Percentiles rank a stretch among this genome's conserved stretches.
These are phyloP conservation scores for Aspergillus quadricinctus DNA, from an alignment of 2,329 filamentous ascomycete species.

Conservation along the genomic window DNA sequence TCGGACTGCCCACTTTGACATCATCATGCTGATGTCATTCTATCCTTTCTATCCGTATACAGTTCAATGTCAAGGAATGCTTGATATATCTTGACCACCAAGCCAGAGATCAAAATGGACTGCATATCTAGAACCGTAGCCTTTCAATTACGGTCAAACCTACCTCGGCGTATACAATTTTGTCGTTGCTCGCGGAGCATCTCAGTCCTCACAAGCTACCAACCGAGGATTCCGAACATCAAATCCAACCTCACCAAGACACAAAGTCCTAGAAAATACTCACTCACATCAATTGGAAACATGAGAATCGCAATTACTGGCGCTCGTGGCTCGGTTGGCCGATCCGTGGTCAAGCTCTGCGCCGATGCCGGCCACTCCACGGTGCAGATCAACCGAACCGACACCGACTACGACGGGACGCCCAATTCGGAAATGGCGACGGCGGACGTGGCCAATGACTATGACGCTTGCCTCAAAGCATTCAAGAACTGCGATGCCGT, in stretches of 20 bases:
- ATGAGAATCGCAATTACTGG: slow-evolving; percentile 42
- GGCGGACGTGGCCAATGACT: slow-evolving; percentile 31
- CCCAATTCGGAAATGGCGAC: slow-evolving; percentile 31
- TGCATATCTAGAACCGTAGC: no score
- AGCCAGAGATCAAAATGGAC: no score
- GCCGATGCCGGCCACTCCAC: slow-evolving; percentile 29
- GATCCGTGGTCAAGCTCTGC: slow-evolving; percentile 27
- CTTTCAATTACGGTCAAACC: no score
- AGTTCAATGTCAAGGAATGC: not conserved
- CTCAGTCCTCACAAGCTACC: no score
- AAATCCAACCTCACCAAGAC: not conserved
- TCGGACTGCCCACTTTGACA: not conserved
- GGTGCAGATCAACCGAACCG: slow-evolving; percentile 33
- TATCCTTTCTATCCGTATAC: no score
- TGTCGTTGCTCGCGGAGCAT: no score
- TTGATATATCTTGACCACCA: not conserved
- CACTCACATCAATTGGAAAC: not conserved
- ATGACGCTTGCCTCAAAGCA: slow-evolving; percentile 27
- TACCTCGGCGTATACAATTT: no score
- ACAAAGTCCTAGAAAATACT: not conserved
- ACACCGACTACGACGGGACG: slow-evolving; percentile 24
- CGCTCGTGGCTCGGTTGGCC: slow-evolving; percentile 32
- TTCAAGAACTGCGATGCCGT: slow-evolving; percentile 36
- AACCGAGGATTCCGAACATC: no score
- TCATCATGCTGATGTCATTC: not conserved